Percentiles rank a stretch among this genome's conserved stretches.
Evolutionary conservation across 768 basidiomycete species (phyloP).

Genomic region (Leccinum disarticulatum): DNA sequence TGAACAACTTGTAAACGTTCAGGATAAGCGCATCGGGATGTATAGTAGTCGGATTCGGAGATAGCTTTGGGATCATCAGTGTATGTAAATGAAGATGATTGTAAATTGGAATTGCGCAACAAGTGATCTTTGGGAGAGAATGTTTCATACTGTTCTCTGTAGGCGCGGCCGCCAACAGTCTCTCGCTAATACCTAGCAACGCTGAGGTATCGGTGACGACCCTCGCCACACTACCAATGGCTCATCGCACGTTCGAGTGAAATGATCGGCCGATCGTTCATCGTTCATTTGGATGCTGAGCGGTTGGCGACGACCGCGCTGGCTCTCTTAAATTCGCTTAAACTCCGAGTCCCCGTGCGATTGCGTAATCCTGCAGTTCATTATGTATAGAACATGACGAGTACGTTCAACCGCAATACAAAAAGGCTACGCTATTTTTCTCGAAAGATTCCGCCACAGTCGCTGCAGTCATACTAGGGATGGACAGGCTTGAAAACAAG

Average conservation of each 20-base stretch:
- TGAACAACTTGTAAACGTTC: background rate
- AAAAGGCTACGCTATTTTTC: no score
- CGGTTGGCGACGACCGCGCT: no score
- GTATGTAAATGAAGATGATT: background rate
- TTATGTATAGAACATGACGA: no score
- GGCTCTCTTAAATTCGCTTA: no score
- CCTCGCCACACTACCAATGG: background rate
- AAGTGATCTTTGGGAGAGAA: background rate
- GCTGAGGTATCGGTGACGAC: background rate
- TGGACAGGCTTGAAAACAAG: no score
- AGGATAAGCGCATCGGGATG: background rate
- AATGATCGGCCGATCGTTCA: background rate
- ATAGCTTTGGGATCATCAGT: background rate
- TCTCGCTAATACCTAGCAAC: background rate
- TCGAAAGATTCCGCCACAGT: no score
- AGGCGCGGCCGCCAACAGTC: background rate
- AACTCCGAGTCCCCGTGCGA: no score
- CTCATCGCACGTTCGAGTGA: background rate
- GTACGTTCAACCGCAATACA: no score
- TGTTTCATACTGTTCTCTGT: background rate
- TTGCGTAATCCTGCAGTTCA: no score
- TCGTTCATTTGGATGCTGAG: background rate
- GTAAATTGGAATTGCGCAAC: background rate
- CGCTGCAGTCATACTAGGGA: no score
- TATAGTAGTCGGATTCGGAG: no score